Percentiles rank a stretch among this genome's conserved stretches.
Evolutionary conservation across 805 yeast genomes (phyloP).

Genomic region (Saccharomycopsis guyanensis): DNA sequence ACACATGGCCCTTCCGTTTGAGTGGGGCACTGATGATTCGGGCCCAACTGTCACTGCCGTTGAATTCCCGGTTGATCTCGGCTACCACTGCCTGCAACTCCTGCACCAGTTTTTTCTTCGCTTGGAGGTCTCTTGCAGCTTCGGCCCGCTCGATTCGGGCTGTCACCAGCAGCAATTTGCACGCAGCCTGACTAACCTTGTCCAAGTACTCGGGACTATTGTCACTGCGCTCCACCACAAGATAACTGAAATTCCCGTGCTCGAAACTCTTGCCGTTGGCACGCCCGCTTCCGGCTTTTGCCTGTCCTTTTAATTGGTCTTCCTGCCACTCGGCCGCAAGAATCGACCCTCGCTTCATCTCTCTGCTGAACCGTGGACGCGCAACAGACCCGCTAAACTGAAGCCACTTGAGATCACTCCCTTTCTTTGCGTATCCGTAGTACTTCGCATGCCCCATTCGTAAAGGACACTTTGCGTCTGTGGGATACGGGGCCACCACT

Average conservation of each 20-base stretch:
- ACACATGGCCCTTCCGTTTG: conserved; percentile 77
- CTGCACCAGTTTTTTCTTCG: conserved; percentile 11
- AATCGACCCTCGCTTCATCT: conserved; percentile 73
- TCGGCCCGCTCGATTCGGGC: conserved; percentile 20
- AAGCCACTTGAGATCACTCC: conserved; percentile 65
- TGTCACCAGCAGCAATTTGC: neutral
- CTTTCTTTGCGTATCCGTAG: conserved; percentile 45
- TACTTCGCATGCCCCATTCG: conserved; percentile 69
- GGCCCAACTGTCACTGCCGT: conserved; percentile 45
- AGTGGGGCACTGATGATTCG: conserved; percentile 64
- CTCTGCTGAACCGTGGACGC: conserved; percentile 75
- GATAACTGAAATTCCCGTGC: conserved; percentile 62
- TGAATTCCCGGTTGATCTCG: neutral
- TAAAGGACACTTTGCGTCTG: conserved; percentile 79
- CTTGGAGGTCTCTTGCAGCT: neutral
- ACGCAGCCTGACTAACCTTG: conserved; percentile 20
- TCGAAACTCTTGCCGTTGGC: conserved; percentile 66
- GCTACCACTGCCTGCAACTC: conserved; percentile 17
- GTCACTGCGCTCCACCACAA: conserved; percentile 56
- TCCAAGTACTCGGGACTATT: conserved; percentile 36
- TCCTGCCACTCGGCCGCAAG: conserved; percentile 66
- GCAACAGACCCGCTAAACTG: conserved; percentile 61
- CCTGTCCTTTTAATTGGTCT: conserved; percentile 46
- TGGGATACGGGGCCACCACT: conserved; percentile 85
- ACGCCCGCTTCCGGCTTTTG: conserved; percentile 73